A percentile compares a stretch with the other conserved stretches of the same genome.
These are phyloP conservation scores for Hemileia vastatrix DNA, from an alignment of 1,284 basidiomycete genomes.

Conservation along the genomic window DNA sequence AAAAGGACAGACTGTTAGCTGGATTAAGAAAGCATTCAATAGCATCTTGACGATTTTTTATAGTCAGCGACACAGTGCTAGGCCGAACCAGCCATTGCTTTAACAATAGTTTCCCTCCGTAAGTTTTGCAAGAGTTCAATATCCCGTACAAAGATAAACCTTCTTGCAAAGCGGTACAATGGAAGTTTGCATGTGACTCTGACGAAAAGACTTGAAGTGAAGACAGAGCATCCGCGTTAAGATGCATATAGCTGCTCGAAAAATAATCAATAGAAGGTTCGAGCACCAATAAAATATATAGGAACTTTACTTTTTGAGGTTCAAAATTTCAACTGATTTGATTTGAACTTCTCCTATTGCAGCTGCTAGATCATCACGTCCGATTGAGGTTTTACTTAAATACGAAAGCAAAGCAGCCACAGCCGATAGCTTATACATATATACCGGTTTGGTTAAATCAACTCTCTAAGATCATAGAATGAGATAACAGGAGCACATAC, in stretches of 20 bases:
- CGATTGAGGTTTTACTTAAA: too few species aligned
- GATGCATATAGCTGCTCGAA: conserved; percentile 20
- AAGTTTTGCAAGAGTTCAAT: conserved; percentile 18
- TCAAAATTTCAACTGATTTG: too few species aligned
- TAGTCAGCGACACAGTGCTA: conserved; percentile 5
- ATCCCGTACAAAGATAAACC: conserved; percentile 19
- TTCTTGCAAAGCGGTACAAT: conserved; percentile 15
- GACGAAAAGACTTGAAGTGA: conserved; percentile 17
- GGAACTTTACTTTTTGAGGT: too few species aligned
- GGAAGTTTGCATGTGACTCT: conserved; percentile 20
- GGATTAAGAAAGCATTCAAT: conserved; percentile 16
- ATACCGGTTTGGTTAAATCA: too few species aligned
- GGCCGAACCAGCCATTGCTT: conserved; percentile 18
- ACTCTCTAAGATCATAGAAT: too few species aligned
- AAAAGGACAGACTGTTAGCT: conserved; percentile 13
- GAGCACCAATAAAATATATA: too few species aligned
- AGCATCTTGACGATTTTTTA: conserved; percentile 8
- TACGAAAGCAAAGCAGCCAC: too few species aligned
- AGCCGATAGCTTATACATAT: too few species aligned
- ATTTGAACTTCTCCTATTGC: too few species aligned
- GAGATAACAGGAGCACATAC: too few species aligned
- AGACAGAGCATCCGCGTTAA: conserved; percentile 4
- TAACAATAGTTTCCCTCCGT: conserved; percentile 9
- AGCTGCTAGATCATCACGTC: too few species aligned
- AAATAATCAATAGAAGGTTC: too few species aligned